Evolutionary conservation across 1,284 basidiomycete genomes (phyloP), one percentile per base, ranked within the genome.

Genomic region (Naganishia sp.): DNA sequence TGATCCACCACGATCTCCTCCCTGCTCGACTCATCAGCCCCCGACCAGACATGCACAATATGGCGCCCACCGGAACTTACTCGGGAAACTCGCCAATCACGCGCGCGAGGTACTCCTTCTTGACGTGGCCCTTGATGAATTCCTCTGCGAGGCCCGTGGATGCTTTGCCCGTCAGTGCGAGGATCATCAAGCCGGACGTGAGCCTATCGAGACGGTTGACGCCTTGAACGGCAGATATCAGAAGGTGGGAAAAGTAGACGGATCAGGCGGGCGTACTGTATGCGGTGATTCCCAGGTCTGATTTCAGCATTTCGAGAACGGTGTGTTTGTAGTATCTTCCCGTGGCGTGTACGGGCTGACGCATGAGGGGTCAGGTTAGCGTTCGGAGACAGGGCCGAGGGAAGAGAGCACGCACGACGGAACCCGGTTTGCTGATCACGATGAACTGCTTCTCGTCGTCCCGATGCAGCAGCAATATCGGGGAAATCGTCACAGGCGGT

Each of bases 151-250:
- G 82, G 18, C 82, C 78, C 23, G 86, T 84, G 0, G 94, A 92
- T 31, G 90, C 84, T 54, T 86, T 81, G 1, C 87, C 82, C 15
- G 88, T 88, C 15, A 94, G 83, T 0, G 93, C 92, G 63, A 97
- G 84, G 70, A 99, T 91, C 94, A 99, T 95, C 64, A 98, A 83
- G 5, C 96, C 96, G 0, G 92, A 95, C 0, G 96, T 99, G 21
- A 99, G 83, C 57, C 96, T 85, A 79, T 99, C 96, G 54, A 99
- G 83, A 55, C 96, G 86, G 77, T 99, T 99, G 46, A 94, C 89
- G 67, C 95, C 94, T 96, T 75, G 21, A 16, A 46, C 18, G 23
- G 18, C 45, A 10, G 36, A 54, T 69, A 55, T 63, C 64, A 23
- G 53, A 55, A 36, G 15, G 6, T 10, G 13, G 4, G 43, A 7